Evolutionary conservation across 371 early-diverging fungal genomes (phyloP), one percentile per base, ranked within the genome.

Genomic region (Mucor circinelloides): DNA sequence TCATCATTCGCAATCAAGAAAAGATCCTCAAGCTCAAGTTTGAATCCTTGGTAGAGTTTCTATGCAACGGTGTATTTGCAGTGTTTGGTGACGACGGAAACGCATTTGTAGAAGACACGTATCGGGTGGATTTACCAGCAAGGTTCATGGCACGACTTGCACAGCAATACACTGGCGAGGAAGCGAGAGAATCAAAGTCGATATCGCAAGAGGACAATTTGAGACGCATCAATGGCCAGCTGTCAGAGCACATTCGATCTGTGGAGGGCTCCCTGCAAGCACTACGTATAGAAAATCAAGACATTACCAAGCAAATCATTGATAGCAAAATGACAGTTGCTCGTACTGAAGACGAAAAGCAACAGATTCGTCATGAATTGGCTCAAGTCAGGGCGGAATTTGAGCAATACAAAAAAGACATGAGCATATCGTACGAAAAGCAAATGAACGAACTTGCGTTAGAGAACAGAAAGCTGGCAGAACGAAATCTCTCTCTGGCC

Each of bases 31-130:
- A 79, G 9, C 82, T 94, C 36, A 87, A 90, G 12, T 95, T 96
- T 75, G 97, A 96, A 67, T 76, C 73, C 0, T 75, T 97, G 32
- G 74, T 97, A 42, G 90, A 93, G 48, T 97, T 91, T 76, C 80
- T 98, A 32, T 93, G 95, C 63, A 83, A 84, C 59, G 91, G 87
- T 1, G 74, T 95, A 28, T 95, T 92, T 79, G 87, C 91, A 40
- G 75, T 82, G 13, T 95, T 87, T 76, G 82, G 13, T 10, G 67
- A 75, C 31, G 77, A 74, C 17, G 80, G 74, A 19, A 74, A 88
- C 38, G 69, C 78, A 9, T 67, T 72, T 58, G 65, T 70, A 2
- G 58, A 64, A 34, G 68, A 68, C 68, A 67, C 75, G 12, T 78
- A 90, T 66, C 79, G 87, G 15, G 72, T 87, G 2, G 79, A 82